Conservation (phyloP, 1,284 basidiomycete genomes). For the Spongispora temasekensis region DNA sequence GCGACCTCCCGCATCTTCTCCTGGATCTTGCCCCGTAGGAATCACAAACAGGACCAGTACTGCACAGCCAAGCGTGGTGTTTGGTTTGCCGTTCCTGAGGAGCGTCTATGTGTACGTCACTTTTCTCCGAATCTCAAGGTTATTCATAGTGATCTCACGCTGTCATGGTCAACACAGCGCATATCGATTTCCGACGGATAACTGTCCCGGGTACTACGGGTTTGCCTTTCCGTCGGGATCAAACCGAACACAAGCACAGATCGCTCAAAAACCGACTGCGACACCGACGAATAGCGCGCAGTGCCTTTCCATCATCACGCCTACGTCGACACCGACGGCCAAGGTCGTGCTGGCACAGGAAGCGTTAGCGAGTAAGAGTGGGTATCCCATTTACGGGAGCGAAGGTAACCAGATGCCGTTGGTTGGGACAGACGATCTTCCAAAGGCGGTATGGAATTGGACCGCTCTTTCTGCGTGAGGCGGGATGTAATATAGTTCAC, state of each 20-base stretch:
- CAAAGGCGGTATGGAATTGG: slow-evolving; percentile 27
- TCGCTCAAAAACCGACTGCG: slow-evolving; percentile 28
- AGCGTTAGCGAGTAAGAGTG: background rate
- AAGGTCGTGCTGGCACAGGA: slow-evolving; percentile 13
- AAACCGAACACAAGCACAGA: slow-evolving; percentile 30
- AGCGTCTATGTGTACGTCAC: slow-evolving; percentile 34
- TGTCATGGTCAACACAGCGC: slow-evolving; percentile 18
- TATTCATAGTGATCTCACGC: background rate
- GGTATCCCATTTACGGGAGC: slow-evolving; percentile 20
- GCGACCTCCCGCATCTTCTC: slow-evolving; percentile 6
- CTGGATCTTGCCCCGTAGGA: slow-evolving; percentile 28
- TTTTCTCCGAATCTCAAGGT: background rate
- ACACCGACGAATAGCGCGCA: slow-evolving; percentile 24
- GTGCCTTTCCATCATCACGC: slow-evolving; percentile 26
- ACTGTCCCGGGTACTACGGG: slow-evolving; percentile 34
- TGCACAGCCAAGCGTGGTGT: slow-evolving; percentile 8
- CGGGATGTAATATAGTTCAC: background rate
- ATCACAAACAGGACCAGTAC: slow-evolving; percentile 16
- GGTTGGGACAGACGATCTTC: slow-evolving; percentile 19
- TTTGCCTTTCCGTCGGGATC: slow-evolving; percentile 30
- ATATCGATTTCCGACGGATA: slow-evolving; percentile 33
- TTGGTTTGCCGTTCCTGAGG: slow-evolving; percentile 34
- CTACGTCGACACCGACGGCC: slow-evolving; percentile 30
- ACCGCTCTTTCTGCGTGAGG: slow-evolving; percentile 15
- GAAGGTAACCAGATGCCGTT: slow-evolving; percentile 10